Conservation (phyloP, 208 protist genomes). For the Wallacemonas sp. region DNA sequence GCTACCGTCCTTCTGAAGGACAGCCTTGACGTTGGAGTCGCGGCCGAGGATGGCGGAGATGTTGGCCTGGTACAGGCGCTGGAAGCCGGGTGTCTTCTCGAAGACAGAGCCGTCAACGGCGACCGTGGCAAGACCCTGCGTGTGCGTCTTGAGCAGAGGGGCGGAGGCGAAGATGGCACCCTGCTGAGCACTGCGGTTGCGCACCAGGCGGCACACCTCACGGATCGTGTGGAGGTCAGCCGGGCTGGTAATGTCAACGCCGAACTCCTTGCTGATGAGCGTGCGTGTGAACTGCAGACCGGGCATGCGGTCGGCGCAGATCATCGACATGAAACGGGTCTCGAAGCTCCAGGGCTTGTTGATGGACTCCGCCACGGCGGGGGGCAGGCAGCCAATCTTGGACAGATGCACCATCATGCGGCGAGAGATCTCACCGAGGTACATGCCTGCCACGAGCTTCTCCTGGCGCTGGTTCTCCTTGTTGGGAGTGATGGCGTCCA, state of each 20-base stretch:
- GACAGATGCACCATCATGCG: no score
- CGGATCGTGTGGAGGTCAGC: slow-evolving; percentile 55
- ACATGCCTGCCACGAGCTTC: no score
- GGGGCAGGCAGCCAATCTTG: no score
- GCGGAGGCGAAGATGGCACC: slow-evolving; percentile 67
- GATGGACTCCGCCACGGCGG: no score
- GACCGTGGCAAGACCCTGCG: slow-evolving; percentile 61
- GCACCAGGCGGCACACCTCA: slow-evolving; percentile 72
- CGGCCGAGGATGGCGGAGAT: slow-evolving; percentile 66
- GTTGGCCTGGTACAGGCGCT: slow-evolving; percentile 70
- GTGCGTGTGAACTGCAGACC: no score
- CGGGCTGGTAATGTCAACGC: slow-evolving; percentile 44
- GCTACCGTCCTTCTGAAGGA: slow-evolving; percentile 84
- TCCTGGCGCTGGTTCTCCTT: no score
- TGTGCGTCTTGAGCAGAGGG: slow-evolving; percentile 71
- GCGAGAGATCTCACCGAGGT: no score
- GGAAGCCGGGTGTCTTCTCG: slow-evolving; percentile 87
- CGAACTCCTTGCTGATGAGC: slow-evolving; percentile 46
- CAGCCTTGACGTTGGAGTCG: slow-evolving; percentile 52
- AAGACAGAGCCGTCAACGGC: slow-evolving; percentile 89
- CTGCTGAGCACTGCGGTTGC: slow-evolving; percentile 74
- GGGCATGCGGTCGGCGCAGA: no score
- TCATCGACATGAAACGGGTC: no score
- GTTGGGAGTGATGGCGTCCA: no score
- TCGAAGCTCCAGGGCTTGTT: no score